phyloP scores from a whole-genome alignment of 208 protist genomes.

The Tritrichomonas foetus region DNA sequence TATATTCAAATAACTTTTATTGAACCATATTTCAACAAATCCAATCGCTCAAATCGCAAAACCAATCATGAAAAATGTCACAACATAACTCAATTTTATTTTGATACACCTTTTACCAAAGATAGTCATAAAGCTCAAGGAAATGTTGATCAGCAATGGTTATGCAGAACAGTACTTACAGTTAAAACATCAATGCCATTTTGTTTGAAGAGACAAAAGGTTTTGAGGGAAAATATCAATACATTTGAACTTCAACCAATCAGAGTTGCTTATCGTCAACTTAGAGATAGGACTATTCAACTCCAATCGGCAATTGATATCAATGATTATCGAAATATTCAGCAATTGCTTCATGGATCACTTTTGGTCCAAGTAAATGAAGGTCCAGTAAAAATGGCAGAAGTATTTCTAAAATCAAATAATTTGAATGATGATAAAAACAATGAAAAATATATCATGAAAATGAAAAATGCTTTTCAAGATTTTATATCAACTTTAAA shows the following conservation, averaged over 20 bases:
- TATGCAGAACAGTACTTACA: neutral
- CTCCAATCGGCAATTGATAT: neutral
- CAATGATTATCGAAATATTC: neutral
- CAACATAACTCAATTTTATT: neutral
- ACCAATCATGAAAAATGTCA: neutral
- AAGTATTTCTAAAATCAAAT: neutral
- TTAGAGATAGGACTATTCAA: neutral
- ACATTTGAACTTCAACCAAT: neutral
- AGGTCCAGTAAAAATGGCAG: neutral
- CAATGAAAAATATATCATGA: neutral
- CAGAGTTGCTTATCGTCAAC: neutral
- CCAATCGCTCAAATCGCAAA: neutral
- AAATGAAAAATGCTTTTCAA: too few species aligned
- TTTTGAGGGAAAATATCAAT: neutral
- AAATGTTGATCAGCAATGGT: neutral
- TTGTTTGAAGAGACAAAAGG: neutral
- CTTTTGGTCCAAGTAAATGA: neutral
- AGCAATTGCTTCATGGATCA: neutral
- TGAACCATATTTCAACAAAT: neutral
- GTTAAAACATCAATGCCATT: neutral
- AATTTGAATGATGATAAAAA: neutral
- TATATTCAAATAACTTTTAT: neutral
- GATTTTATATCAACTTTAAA: too few species aligned
- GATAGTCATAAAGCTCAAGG: neutral
- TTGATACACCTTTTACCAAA: neutral